Conservation (phyloP, 2,329 filamentous ascomycete species). For the Trichoderma endophyticum region DNA sequence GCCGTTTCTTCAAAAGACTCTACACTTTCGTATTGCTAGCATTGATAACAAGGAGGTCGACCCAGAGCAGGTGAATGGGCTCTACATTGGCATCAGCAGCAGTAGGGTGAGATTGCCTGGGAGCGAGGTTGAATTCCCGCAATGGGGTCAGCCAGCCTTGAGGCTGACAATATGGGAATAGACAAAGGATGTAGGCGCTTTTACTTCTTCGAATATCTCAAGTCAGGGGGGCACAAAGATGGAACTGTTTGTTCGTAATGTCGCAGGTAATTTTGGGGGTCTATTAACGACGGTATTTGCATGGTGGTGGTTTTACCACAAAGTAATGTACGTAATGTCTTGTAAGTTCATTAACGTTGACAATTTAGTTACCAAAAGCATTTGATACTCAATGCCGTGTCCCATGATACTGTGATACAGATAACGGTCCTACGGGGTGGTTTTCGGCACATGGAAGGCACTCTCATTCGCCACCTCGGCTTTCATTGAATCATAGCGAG, state of each 20-base stretch:
- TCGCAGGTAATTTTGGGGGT: neutral
- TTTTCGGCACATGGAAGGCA: neutral
- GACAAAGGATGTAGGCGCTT: neutral
- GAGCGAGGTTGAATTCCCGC: conserved; percentile 28
- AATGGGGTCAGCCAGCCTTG: conserved; percentile 26
- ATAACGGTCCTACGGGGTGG: neutral
- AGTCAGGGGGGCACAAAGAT: neutral
- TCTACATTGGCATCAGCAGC: conserved; percentile 33
- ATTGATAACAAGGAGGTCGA: conserved; percentile 28
- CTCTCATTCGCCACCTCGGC: neutral
- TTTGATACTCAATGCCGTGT: neutral
- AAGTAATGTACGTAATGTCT: conserved; percentile 13
- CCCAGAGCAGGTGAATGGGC: conserved; percentile 27
- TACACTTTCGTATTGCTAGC: conserved; percentile 35
- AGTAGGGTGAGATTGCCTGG: conserved; percentile 28
- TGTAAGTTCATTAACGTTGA: neutral
- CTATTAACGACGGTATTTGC: neutral
- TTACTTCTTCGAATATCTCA: neutral
- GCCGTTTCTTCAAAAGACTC: conserved; percentile 40
- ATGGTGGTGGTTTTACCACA: neutral
- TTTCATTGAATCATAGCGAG: neutral
- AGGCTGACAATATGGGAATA: conserved; percentile 28
- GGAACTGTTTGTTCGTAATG: neutral
- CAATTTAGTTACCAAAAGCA: neutral
- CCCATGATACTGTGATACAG: neutral